These are phyloP conservation scores for Apiotrichum porosum DNA, from an alignment of 1,284 basidiomycete species.

Conservation along the genomic window DNA sequence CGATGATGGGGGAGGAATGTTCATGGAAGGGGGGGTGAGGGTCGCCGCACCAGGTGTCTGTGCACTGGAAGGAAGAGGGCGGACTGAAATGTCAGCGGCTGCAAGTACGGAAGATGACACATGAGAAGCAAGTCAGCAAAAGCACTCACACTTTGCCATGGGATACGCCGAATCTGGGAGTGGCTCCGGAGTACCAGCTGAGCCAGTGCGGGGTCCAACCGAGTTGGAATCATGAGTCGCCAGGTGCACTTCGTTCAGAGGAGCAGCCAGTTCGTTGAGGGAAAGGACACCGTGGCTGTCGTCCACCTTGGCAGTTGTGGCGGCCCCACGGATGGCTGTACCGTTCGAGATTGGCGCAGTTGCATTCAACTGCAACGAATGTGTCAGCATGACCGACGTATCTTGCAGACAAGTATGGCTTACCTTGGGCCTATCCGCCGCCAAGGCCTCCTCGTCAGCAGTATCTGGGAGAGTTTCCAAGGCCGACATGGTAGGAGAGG, in stretches of 20 bases:
- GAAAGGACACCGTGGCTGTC: constrained; percentile 7
- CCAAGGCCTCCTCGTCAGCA: constrained; percentile 24
- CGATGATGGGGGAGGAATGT: constrained; percentile 34
- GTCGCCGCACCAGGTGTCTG: constrained; percentile 6
- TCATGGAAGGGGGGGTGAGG: constrained; percentile 21
- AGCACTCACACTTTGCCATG: constrained; percentile 32
- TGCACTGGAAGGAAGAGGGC: constrained; percentile 32
- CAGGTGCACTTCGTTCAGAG: constrained; percentile 7
- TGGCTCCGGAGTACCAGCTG: constrained; percentile 5
- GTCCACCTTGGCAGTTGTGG: constrained; percentile 27
- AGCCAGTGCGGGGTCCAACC: constrained; percentile 4
- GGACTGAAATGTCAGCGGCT: constrained; percentile 25
- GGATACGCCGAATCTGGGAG: constrained; percentile 32
- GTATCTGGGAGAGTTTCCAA: constrained; percentile 18
- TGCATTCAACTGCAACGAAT: no score
- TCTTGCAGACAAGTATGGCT: constrained; percentile 14
- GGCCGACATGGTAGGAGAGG: background rate
- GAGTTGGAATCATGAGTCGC: constrained; percentile 7
- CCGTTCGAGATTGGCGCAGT: no score
- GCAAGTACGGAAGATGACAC: background rate
- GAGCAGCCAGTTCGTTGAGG: constrained; percentile 10
- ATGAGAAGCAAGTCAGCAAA: no score
- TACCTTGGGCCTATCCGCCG: constrained; percentile 22
- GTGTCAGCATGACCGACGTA: no score
- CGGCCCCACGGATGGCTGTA: constrained; percentile 9